Evolutionary conservation across 257 asterid genomes (phyloP).

Genomic region (Solanum clarkiae): DNA sequence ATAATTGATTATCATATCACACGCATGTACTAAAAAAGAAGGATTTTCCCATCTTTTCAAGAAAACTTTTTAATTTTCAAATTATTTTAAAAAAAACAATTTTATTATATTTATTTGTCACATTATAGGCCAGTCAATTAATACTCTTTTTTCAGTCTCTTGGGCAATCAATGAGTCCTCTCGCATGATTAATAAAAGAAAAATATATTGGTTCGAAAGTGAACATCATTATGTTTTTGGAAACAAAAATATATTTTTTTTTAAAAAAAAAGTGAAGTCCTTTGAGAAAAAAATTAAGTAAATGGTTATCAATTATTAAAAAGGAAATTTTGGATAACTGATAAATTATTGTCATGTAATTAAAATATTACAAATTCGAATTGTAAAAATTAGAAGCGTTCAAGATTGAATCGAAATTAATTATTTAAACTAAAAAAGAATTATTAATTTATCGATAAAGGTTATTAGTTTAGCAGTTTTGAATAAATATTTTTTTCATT

Average conservation of each 20-base stretch:
- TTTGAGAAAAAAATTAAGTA: background rate
- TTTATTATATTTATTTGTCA: background rate
- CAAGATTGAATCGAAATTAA: no score
- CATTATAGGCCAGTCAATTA: background rate
- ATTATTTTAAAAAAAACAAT: background rate
- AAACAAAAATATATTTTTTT: background rate
- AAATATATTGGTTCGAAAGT: background rate
- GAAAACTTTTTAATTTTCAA: background rate
- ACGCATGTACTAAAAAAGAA: background rate
- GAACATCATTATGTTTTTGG: background rate
- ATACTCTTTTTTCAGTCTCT: background rate
- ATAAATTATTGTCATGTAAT: background rate
- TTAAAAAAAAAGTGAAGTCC: background rate
- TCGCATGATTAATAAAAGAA: background rate
- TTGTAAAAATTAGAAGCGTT: no score
- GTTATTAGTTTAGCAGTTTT: no score
- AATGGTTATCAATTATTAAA: background rate
- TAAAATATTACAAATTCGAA: fast-evolving
- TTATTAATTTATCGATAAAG: no score
- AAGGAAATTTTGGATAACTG: background rate
- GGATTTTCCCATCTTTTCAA: background rate
- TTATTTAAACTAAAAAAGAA: no score
- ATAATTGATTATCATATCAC: background rate
- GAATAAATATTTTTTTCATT: no score
- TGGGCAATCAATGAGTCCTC: background rate